A percentile compares a stretch with the other conserved stretches of the same genome.
Evolutionary conservation across 208 protist genomes (phyloP).

Genomic region (Entamoeba moshkovskii): DNA sequence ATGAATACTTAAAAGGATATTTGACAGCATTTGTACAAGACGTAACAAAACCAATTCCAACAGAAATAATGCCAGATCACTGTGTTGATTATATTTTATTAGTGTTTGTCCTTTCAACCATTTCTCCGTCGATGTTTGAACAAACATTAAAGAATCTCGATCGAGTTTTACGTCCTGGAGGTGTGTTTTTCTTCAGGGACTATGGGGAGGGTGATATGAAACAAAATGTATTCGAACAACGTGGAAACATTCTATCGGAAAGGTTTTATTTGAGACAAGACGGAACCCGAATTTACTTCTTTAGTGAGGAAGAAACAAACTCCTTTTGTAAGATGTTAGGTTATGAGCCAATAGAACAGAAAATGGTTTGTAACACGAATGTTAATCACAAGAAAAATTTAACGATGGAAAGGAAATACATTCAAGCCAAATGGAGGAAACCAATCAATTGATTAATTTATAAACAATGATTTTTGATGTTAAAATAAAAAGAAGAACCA

Average conservation of each 20-base stretch:
- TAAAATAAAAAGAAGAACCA: too few relatives aligned
- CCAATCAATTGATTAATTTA: background rate
- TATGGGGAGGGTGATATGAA: background rate
- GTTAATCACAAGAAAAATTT: background rate
- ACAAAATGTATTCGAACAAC: background rate
- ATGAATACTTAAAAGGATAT: background rate
- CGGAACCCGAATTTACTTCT: constrained; percentile 1
- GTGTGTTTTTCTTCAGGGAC: background rate
- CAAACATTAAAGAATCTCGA: background rate
- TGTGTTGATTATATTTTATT: background rate
- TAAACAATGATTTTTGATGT: background rate
- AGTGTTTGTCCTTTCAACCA: background rate
- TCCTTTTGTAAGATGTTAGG: background rate
- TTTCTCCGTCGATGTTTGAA: background rate
- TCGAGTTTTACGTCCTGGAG: background rate
- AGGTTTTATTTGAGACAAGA: constrained; percentile 6
- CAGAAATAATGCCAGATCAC: background rate
- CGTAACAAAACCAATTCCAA: background rate
- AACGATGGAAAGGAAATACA: background rate
- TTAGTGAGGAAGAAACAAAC: background rate
- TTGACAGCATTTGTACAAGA: constrained; percentile 2
- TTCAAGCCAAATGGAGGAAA: background rate
- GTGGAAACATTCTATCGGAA: background rate
- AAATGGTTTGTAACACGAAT: background rate
- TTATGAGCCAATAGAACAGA: background rate